These are phyloP conservation scores for Hortaea werneckii DNA, from an alignment of 2,329 filamentous ascomycete species.

Conservation along the genomic window DNA sequence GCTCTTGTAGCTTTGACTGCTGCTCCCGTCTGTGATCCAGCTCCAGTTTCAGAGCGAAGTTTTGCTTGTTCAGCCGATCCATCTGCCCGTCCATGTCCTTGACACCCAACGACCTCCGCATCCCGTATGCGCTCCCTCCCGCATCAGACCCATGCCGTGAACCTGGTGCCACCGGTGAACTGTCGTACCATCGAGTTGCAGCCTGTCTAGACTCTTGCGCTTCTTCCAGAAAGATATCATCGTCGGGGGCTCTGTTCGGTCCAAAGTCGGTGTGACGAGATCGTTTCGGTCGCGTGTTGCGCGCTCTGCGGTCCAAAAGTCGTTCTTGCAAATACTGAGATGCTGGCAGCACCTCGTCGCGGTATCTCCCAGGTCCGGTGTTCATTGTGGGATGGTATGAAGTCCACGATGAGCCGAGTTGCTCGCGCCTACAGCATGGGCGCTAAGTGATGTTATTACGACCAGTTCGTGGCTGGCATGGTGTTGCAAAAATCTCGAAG, in stretches of 20 bases:
- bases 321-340: slow-evolving; percentile 26
- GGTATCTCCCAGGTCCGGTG: neutral
- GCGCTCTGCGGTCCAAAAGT: slow-evolving; percentile 23
- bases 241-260: slow-evolving; percentile 19
- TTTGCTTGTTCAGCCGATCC: slow-evolving; percentile 62
- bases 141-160: slow-evolving; percentile 8
- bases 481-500: too few species aligned
- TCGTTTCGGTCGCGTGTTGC: slow-evolving; percentile 21
- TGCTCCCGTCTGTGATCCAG: slow-evolving; percentile 59
- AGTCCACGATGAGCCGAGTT: too few species aligned
- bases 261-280: slow-evolving; percentile 26
- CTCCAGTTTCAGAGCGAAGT: slow-evolving; percentile 67
- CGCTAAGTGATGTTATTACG: too few species aligned
- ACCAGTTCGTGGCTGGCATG: too few species aligned
- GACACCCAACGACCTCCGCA: slow-evolving; percentile 39
- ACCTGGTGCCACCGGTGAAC: slow-evolving; percentile 14
- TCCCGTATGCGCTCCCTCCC: slow-evolving; percentile 11
- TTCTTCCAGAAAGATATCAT: slow-evolving; percentile 28
- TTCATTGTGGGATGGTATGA: neutral
- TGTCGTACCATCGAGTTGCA: slow-evolving; percentile 16
- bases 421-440: too few species aligned
- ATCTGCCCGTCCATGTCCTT: slow-evolving; percentile 62
- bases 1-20: slow-evolving; percentile 49
- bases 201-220: slow-evolving; percentile 15
- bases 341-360: slow-evolving; percentile 8